Conservation (phyloP, 2,329 filamentous ascomycete species). For the Colletotrichum kahawae region DNA sequence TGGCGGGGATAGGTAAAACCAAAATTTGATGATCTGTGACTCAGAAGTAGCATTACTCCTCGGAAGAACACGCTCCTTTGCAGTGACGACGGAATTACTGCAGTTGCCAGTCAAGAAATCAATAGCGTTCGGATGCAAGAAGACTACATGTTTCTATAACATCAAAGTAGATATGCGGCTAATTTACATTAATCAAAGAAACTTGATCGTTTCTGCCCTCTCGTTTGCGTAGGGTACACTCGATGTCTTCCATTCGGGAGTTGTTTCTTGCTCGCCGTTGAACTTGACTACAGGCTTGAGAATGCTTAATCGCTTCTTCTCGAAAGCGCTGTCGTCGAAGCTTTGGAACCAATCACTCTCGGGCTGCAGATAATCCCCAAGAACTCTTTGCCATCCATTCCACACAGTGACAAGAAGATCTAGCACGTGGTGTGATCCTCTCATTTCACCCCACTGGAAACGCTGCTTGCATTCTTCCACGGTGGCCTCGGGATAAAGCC, state of each 20-base stretch:
- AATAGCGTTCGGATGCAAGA: background rate
- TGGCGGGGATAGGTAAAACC: background rate
- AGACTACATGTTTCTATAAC: background rate
- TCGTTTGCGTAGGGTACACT: slow-evolving; percentile 8
- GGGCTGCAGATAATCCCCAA: background rate
- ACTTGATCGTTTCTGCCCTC: background rate
- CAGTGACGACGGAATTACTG: background rate
- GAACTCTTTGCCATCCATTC: slow-evolving; percentile 6
- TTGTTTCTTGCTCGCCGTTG: background rate
- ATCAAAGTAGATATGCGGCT: background rate
- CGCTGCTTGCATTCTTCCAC: slow-evolving; percentile 13
- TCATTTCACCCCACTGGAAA: slow-evolving; percentile 15
- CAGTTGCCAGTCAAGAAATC: background rate
- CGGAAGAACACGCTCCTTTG: background rate
- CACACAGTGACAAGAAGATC: slow-evolving; percentile 11
- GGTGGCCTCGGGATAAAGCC: slow-evolving; percentile 29
- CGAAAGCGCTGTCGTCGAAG: background rate
- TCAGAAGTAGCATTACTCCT: background rate
- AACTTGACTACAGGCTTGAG: slow-evolving; percentile 4
- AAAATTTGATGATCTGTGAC: background rate
- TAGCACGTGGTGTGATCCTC: slow-evolving; percentile 8
- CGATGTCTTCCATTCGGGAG: slow-evolving; percentile 6
- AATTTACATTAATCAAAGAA: background rate
- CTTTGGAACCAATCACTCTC: slow-evolving; percentile 11
- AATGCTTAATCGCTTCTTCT: background rate